Conservation (phyloP, 352 stramenopile species). For the Plasmopara viticola region DNA sequence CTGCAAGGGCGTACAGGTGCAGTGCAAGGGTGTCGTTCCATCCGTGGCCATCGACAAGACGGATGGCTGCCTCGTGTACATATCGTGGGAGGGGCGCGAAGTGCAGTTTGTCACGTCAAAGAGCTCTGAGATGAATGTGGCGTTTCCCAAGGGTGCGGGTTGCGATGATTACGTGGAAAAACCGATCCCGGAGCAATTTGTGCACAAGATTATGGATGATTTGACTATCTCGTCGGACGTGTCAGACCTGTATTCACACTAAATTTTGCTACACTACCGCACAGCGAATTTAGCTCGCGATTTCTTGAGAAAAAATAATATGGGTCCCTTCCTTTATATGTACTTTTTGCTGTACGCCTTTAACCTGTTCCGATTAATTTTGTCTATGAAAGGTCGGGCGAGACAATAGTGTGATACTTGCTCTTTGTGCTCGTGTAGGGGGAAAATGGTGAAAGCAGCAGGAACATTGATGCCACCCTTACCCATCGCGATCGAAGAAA, state of each 20-base stretch:
- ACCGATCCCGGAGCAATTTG: constrained; percentile 97
- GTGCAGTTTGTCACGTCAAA: constrained; percentile 94
- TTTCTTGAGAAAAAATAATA: not conserved
- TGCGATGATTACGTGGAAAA: constrained; percentile 92
- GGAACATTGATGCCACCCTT: constrained; percentile 7
- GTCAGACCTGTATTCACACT: constrained; percentile 93
- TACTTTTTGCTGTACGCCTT: too few species aligned
- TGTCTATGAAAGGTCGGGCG: constrained; percentile 20
- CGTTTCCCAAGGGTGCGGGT: constrained; percentile 79
- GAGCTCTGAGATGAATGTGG: constrained; percentile 96
- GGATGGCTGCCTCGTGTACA: constrained; percentile 94
- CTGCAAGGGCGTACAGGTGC: constrained; percentile 95
- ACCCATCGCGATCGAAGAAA: constrained; percentile 11
- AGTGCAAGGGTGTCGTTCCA: constrained; percentile 90
- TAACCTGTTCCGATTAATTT: not conserved
- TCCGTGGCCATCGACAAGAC: constrained; percentile 99
- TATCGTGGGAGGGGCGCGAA: constrained; percentile 88
- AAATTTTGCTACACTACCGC: constrained; percentile 13
- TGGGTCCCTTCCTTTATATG: not conserved
- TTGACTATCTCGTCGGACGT: constrained; percentile 87
- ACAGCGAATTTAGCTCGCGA: not conserved
- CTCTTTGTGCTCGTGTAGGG: not conserved
- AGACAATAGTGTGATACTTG: not conserved
- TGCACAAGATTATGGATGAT: constrained; percentile 88
- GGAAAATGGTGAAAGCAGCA: constrained; percentile 16